Evolutionary conservation across 495 filamentous ascomycete species (phyloP).

Genomic region (Pseudotulostoma volvatum): DNA sequence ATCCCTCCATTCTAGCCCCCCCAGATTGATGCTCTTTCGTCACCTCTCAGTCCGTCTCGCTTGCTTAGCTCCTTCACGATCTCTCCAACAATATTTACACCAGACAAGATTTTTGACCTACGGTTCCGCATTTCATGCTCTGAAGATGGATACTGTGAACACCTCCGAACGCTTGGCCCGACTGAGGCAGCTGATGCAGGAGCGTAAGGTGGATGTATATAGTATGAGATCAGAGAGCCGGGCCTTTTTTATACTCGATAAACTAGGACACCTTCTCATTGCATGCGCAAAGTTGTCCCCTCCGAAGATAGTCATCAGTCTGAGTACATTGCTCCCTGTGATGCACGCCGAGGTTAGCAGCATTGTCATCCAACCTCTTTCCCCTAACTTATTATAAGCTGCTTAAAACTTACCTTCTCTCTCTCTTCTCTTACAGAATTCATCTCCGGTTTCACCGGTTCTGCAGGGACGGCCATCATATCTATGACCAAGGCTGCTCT

Average conservation of each 20-base stretch:
- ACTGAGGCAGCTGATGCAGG: conserved; percentile 76
- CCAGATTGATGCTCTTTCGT: too few species aligned
- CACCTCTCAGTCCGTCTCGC: too few species aligned
- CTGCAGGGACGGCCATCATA: conserved; percentile 82
- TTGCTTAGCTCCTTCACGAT: too few species aligned
- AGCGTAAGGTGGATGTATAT: conserved; percentile 80
- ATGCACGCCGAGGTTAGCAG: conserved; percentile 64
- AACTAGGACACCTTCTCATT: conserved; percentile 7
- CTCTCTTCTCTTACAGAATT: conserved; percentile 37
- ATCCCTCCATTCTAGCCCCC: too few species aligned
- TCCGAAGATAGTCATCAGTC: conserved; percentile 96
- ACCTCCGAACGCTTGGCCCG: conserved; percentile 60
- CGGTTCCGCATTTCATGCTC: conserved; percentile 17
- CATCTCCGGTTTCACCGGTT: conserved; percentile 90
- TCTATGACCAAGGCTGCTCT: conserved; percentile 76
- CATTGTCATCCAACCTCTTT: neutral
- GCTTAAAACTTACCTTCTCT: neutral
- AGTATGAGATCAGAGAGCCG: conserved; percentile 39
- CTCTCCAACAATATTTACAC: too few species aligned
- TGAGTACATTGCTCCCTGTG: conserved; percentile 91
- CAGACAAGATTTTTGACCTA: conserved; percentile 7
- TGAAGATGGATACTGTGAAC: conserved; percentile 72
- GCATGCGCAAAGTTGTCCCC: conserved; percentile 56
- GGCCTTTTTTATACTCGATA: neutral
- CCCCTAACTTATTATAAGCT: neutral